Conservation (phyloP, 352 stramenopile genomes). For the Pythium phragmitis region DNA sequence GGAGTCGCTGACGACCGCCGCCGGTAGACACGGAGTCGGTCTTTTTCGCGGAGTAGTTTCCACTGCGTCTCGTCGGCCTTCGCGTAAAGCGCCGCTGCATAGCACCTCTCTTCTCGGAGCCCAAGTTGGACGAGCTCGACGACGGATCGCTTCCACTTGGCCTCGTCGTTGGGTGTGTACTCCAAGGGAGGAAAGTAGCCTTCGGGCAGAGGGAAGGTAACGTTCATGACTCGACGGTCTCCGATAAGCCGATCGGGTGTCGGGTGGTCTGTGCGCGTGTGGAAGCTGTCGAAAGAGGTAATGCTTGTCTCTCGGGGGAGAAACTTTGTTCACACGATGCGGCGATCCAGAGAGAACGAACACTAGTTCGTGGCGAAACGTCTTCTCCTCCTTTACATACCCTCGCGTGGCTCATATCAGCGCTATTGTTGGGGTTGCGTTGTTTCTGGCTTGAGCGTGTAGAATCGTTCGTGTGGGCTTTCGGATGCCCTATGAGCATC, state of each 20-base stretch:
- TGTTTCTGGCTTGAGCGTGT: too few relatives aligned
- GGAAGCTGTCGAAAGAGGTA: too few relatives aligned
- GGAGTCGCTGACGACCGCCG: constrained; percentile 2
- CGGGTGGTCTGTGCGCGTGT: too few relatives aligned
- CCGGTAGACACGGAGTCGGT: constrained; percentile 28
- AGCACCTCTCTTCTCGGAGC: constrained; percentile 17
- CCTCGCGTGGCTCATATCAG: too few relatives aligned
- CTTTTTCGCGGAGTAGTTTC: constrained; percentile 24
- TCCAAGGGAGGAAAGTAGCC: constrained; percentile 26
- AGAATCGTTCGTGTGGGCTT: too few relatives aligned
- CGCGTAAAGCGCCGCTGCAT: constrained; percentile 6
- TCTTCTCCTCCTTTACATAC: too few relatives aligned
- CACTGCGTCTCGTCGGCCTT: constrained; percentile 10
- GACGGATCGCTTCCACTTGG: constrained; percentile 18
- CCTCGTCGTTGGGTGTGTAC: constrained; percentile 14
- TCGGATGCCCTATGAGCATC: too few relatives aligned
- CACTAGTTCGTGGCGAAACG: too few relatives aligned
- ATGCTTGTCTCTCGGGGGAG: too few relatives aligned
- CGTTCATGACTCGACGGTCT: constrained; percentile 22
- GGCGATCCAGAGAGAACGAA: too few relatives aligned
- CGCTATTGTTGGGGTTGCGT: too few relatives aligned
- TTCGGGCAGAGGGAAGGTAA: constrained; percentile 27
- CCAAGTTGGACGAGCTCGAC: constrained; percentile 14
- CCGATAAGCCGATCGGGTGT: neutral
- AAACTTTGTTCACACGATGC: too few relatives aligned